These are phyloP conservation scores for Przewalskia tangutica DNA, from an alignment of 257 asterid genomes.

Conservation along the genomic window DNA sequence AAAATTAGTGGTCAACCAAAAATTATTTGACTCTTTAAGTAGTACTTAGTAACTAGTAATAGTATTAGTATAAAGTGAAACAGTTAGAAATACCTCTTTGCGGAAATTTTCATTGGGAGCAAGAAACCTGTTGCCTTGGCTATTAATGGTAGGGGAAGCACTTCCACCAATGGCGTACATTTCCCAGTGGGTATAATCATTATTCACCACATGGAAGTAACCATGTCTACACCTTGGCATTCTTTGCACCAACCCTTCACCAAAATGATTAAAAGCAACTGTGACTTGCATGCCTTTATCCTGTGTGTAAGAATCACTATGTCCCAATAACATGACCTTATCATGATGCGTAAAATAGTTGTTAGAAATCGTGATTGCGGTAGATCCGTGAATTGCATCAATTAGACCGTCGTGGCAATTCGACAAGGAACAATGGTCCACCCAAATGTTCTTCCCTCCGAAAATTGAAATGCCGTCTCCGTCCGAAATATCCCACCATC, in stretches of 20 bases:
- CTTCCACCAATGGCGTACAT: slow-evolving; percentile 92
- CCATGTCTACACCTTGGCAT: slow-evolving; percentile 98
- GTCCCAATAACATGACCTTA: slow-evolving; percentile 77
- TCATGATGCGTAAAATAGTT: slow-evolving; percentile 73
- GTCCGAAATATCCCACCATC: slow-evolving; percentile 56
- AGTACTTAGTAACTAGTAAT: background rate
- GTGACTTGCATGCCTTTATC: slow-evolving; percentile 74
- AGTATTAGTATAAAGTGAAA: background rate
- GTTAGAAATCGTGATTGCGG: slow-evolving; percentile 64
- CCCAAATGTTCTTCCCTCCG: slow-evolving; percentile 46
- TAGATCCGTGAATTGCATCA: slow-evolving; percentile 74
- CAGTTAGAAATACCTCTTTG: slow-evolving; percentile 37
- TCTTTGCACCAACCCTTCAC: slow-evolving; percentile 78
- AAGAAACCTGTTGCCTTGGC: slow-evolving; percentile 82
- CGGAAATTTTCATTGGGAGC: slow-evolving; percentile 39
- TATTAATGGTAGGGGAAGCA: slow-evolving; percentile 71
- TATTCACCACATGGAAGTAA: slow-evolving; percentile 79
- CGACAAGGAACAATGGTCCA: slow-evolving; percentile 69
- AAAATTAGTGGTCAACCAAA: background rate
- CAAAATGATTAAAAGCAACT: slow-evolving; percentile 76
- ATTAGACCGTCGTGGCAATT: slow-evolving; percentile 64
- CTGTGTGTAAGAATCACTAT: slow-evolving; percentile 38
- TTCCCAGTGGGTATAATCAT: slow-evolving; percentile 87
- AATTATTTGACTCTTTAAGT: background rate
- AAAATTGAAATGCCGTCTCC: slow-evolving; percentile 66